These are phyloP conservation scores for Pythium oligandrum DNA, from an alignment of 352 stramenopile species.

Conservation along the genomic window DNA sequence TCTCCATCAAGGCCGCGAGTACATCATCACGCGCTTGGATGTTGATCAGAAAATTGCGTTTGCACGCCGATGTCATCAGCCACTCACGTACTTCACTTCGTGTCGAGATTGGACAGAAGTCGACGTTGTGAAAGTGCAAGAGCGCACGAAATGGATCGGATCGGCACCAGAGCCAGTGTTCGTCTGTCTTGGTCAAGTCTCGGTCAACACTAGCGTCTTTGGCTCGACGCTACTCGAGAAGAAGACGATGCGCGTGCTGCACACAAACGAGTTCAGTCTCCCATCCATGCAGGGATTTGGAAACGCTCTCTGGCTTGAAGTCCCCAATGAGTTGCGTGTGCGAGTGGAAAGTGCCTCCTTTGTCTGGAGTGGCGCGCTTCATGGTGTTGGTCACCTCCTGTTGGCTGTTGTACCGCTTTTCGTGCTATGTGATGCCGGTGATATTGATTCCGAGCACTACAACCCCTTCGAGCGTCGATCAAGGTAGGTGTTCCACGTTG, in stretches of 20 bases:
- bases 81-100: conserved; percentile 86
- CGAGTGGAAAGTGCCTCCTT: conserved; percentile 29
- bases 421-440: conserved; percentile 81
- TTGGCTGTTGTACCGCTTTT: conserved; percentile 92
- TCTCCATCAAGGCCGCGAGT: conserved; percentile 88
- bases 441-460: conserved; percentile 85
- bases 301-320: conserved; percentile 94
- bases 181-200: conserved; percentile 67
- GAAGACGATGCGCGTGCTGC: conserved; percentile 64
- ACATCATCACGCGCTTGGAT: conserved; percentile 87
- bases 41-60: conserved; percentile 59
- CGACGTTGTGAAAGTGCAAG: conserved; percentile 70
- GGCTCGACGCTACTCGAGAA: conserved; percentile 86
- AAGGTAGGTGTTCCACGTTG: conserved; percentile 23
- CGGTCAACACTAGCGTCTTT: conserved; percentile 75
- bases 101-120: conserved; percentile 87
- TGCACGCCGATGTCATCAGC: conserved; percentile 45
- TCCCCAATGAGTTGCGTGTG: conserved; percentile 47
- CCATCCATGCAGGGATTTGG: conserved; percentile 95
- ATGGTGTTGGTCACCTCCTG: conserved; percentile 89
- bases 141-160: conserved; percentile 1
- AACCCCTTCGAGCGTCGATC: conserved; percentile 63
- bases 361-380: conserved; percentile 49
- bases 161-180: conserved; percentile 14
- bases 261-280: conserved; percentile 90